phyloP scores from a whole-genome alignment of 169 alveolate genomes.

The Plasmodium reichenowi region DNA sequence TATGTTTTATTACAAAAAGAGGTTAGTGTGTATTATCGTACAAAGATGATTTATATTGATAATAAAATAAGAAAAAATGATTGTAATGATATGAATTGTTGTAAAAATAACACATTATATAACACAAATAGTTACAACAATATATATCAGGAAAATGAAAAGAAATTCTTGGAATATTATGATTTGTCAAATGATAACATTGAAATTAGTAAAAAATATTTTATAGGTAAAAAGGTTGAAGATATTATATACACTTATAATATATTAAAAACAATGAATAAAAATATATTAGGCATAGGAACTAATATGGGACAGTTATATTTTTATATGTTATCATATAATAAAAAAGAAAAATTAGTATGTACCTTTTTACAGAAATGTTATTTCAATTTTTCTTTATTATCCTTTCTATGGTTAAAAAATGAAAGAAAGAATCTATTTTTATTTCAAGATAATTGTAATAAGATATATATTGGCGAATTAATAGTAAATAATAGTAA shows the following conservation, averaged over 20 bases:
- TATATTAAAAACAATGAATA: neutral
- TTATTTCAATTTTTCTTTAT: neutral
- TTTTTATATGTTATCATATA: neutral
- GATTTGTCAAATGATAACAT: neutral
- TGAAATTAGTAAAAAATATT: neutral
- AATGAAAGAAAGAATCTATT: neutral
- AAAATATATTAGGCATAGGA: conserved; percentile 1
- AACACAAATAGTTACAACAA: neutral
- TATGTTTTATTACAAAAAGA: neutral
- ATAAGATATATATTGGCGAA: neutral
- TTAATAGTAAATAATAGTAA: neutral
- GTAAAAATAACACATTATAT: neutral
- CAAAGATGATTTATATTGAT: no score
- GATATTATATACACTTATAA: neutral
- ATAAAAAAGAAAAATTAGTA: neutral
- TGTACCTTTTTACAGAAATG: conserved; percentile 1
- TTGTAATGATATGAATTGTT: no score
- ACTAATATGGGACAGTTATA: neutral
- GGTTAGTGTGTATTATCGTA: no score
- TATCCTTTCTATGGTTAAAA: conserved; percentile 5
- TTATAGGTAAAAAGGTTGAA: neutral
- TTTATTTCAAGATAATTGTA: neutral
- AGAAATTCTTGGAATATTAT: neutral
- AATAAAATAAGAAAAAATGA: no score
- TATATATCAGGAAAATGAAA: no score